Evolutionary conservation across 768 basidiomycete species (phyloP).

Genomic region (Boletus rubroflammeus): DNA sequence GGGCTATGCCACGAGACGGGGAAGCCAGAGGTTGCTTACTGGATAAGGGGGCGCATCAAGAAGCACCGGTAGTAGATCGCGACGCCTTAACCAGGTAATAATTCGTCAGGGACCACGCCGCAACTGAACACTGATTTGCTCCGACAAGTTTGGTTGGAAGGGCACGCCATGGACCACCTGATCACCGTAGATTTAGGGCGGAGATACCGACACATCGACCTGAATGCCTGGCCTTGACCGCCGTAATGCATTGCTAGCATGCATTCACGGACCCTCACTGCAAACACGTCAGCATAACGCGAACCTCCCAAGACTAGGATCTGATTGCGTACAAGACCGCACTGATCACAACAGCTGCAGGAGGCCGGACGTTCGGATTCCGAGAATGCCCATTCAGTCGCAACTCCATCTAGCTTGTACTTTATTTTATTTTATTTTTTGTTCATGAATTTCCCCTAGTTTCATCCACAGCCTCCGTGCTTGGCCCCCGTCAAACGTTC

Average conservation of each 20-base stretch:
- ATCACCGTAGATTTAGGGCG: constrained; percentile 15
- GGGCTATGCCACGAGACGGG: constrained; percentile 15
- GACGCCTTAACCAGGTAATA: constrained; percentile 13
- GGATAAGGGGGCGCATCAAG: constrained; percentile 18
- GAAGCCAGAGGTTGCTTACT: constrained; percentile 1
- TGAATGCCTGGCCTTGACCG: constrained; percentile 8
- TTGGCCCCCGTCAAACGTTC: constrained; percentile 6
- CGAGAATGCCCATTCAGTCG: constrained; percentile 27
- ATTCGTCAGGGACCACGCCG: neutral
- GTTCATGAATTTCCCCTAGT: constrained; percentile 7
- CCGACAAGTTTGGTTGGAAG: constrained; percentile 1
- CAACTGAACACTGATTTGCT: neutral
- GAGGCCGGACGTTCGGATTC: constrained; percentile 20
- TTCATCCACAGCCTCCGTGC: constrained; percentile 16
- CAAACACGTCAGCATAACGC: constrained; percentile 30
- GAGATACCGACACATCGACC: constrained; percentile 16
- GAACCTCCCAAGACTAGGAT: constrained; percentile 10
- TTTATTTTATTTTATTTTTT: constrained; percentile 11
- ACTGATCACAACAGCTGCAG: constrained; percentile 14
- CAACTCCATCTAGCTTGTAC: constrained; percentile 4
- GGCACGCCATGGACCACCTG: neutral
- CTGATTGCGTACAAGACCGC: constrained; percentile 28
- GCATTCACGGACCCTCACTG: constrained; percentile 21
- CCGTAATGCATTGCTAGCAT: constrained; percentile 32
- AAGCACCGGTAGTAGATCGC: constrained; percentile 22